Conservation (phyloP, 306 rosid species). For the Erythrophleum fordii region DNA sequence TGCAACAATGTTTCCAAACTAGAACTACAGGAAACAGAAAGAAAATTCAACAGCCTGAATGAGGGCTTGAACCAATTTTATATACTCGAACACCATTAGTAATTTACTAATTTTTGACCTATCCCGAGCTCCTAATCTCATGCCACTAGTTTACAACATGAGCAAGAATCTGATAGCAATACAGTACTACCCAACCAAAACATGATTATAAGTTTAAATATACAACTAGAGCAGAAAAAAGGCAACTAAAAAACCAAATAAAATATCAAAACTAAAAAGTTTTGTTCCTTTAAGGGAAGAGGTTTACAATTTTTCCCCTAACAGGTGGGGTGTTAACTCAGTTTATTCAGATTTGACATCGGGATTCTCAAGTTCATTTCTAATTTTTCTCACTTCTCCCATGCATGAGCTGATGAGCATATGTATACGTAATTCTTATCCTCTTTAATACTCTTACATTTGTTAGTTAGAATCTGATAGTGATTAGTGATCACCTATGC, state of each 20-base stretch:
- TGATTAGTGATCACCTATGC: background rate
- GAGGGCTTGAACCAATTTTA: too few relatives aligned
- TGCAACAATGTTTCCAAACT: too few relatives aligned
- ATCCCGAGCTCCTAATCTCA: background rate
- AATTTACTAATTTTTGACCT: background rate
- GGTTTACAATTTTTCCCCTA: background rate
- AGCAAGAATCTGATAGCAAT: background rate
- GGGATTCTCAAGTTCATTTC: too few relatives aligned
- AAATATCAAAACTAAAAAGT: background rate
- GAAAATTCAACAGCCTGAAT: background rate
- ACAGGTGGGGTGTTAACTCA: too few relatives aligned
- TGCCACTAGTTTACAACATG: background rate
- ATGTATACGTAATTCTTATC: background rate
- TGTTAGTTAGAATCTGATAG: background rate
- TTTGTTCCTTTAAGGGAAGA: too few relatives aligned
- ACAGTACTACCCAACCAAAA: too few relatives aligned
- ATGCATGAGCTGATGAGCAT: background rate
- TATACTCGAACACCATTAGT: background rate
- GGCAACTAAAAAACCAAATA: background rate
- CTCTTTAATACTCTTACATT: background rate
- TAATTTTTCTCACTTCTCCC: constrained; percentile 2
- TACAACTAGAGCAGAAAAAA: background rate
- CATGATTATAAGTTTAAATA: background rate
- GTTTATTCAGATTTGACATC: too few relatives aligned
- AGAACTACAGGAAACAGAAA: background rate